Percentiles rank a stretch among this genome's conserved stretches.
Conservation (phyloP, 371 early-diverging fungal genomes). For the Quaeritorhiza haematococci region DNA sequence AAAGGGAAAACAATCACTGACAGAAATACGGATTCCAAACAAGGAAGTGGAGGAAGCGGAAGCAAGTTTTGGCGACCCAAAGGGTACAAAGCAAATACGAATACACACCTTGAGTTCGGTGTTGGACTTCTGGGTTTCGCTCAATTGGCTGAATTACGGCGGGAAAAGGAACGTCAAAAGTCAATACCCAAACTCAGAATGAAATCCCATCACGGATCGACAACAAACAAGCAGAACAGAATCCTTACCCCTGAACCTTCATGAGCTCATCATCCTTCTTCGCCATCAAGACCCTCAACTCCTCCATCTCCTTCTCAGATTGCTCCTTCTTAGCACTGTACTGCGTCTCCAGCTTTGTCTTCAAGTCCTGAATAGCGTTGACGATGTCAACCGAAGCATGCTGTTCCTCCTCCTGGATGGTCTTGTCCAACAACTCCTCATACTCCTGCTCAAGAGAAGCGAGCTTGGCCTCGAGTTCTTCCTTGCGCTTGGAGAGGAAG, state of each 20-base stretch:
- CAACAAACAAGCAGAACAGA: no score
- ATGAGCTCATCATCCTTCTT: conserved; percentile 70
- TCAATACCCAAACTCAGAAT: no score
- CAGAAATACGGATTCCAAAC: no score
- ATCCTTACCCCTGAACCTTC: conserved; percentile 47
- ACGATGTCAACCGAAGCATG: conserved; percentile 49
- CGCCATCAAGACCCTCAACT: conserved; percentile 58
- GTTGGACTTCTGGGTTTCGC: no score
- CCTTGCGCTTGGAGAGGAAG: conserved; percentile 52
- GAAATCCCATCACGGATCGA: no score
- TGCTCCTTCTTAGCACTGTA: conserved; percentile 69
- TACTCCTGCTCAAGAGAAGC: conserved; percentile 78
- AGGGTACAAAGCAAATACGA: no score
- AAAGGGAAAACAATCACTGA: no score
- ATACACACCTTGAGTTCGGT: no score
- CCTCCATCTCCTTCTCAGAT: conserved; percentile 76
- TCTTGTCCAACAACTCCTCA: conserved; percentile 88
- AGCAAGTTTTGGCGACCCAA: no score
- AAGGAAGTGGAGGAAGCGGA: no score
- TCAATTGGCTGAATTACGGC: no score
- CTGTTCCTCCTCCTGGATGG: conserved; percentile 86
- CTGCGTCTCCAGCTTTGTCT: conserved; percentile 79
- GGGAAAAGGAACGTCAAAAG: no score
- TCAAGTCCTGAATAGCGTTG: conserved; percentile 71
- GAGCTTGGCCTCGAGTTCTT: conserved; percentile 71